A percentile compares a stretch with the other conserved stretches of the same genome.
These are phyloP conservation scores for Dryadomyces sulphureus DNA, from an alignment of 2,329 filamentous ascomycete genomes.

Conservation along the genomic window DNA sequence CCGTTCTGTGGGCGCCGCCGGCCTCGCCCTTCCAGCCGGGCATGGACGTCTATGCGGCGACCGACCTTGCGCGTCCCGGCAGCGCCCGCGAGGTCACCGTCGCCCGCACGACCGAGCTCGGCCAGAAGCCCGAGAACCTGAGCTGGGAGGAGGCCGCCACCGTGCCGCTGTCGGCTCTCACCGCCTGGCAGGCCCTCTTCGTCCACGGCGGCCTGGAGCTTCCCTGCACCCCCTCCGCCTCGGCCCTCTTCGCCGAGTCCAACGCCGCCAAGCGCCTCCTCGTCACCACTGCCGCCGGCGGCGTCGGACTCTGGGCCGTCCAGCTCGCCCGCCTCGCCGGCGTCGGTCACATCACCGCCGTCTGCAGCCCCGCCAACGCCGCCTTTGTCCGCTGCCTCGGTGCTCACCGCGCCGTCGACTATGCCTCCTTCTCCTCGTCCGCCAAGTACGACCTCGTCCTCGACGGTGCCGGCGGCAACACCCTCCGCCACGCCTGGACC, in stretches of 20 bases:
- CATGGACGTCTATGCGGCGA: conserved; percentile 16
- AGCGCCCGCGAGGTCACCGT: conserved; percentile 10
- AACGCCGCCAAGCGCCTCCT: conserved; percentile 11
- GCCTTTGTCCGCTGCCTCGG: conserved; percentile 10
- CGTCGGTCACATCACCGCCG: conserved; percentile 10
- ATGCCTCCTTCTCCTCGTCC: neutral
- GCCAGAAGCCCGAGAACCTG: conserved; percentile 11
- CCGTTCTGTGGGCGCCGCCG: conserved; percentile 13
- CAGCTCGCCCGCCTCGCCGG: conserved; percentile 14
- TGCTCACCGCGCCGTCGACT: conserved; percentile 11
- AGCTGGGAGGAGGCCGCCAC: conserved; percentile 14
- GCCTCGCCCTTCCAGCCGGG: conserved; percentile 15
- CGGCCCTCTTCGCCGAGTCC: neutral
- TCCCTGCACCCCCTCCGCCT: neutral
- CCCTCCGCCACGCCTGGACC: conserved; percentile 9
- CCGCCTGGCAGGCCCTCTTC: conserved; percentile 15
- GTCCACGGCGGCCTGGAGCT: conserved; percentile 7
- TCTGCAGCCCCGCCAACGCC: conserved; percentile 8
- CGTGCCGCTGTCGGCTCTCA: conserved; percentile 12
- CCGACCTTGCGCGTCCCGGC: conserved; percentile 12
- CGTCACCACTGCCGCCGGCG: conserved; percentile 13
- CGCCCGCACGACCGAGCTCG: conserved; percentile 10
- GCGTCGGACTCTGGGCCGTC: conserved; percentile 13
- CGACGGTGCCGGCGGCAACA: conserved; percentile 11
- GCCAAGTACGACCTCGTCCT: conserved; percentile 11